These are phyloP conservation scores for Auriscalpium orientale DNA, from an alignment of 768 basidiomycete genomes.

Conservation along the genomic window DNA sequence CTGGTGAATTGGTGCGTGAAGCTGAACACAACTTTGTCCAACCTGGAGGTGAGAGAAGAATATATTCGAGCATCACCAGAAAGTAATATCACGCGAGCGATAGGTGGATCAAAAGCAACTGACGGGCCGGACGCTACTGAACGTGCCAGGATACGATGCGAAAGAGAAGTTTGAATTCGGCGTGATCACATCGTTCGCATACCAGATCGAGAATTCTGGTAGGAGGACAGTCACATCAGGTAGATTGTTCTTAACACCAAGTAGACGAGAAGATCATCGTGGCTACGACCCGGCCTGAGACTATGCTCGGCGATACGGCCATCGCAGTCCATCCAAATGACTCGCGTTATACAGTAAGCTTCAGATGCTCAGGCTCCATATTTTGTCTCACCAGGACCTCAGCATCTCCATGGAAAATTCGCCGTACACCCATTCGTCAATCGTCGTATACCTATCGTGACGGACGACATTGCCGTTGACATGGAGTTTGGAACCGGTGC, in stretches of 20 bases:
- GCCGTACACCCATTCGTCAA: conserved; percentile 83
- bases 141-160: conserved; percentile 89
- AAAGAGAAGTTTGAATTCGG: conserved; percentile 98
- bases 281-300: conserved; percentile 97
- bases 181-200: conserved; percentile 93
- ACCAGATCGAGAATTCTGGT: conserved; percentile 83
- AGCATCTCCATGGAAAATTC: conserved; percentile 94
- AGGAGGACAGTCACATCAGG: conserved; percentile 11
- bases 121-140: conserved; percentile 74
- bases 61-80: neutral
- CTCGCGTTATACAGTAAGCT: conserved; percentile 68
- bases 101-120: conserved; percentile 92
- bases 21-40: conserved; percentile 95
- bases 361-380: neutral
- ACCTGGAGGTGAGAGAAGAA: conserved; percentile 66
- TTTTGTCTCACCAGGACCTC: neutral
- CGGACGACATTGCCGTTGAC: conserved; percentile 79
- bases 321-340: conserved; percentile 96
- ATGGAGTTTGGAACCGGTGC: conserved; percentile 97
- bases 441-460: conserved; percentile 81
- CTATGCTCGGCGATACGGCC: conserved; percentile 96
- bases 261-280: conserved; percentile 86
- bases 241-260: neutral
- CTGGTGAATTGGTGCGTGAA: conserved; percentile 98
- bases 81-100: neutral